Conservation (phyloP, 2,329 filamentous ascomycete species). For the Dothiorella sarmentorum region DNA sequence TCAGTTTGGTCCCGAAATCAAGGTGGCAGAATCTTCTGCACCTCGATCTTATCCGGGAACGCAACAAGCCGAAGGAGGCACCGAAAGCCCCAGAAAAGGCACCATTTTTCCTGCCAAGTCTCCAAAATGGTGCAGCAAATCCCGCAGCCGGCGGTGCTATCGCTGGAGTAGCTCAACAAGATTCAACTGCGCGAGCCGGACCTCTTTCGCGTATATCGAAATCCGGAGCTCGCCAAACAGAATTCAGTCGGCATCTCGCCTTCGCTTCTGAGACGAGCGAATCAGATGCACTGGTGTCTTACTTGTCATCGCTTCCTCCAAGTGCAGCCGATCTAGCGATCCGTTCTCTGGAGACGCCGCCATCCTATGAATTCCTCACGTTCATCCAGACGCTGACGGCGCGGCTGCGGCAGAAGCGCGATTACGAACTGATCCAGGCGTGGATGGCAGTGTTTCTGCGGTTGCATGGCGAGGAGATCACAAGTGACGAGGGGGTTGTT, state of each 20-base stretch:
- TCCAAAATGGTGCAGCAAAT: slow-evolving; percentile 39
- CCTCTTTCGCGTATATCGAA: slow-evolving; percentile 32
- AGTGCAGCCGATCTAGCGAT: slow-evolving; percentile 88
- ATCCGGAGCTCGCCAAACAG: slow-evolving; percentile 30
- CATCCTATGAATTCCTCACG: slow-evolving; percentile 66
- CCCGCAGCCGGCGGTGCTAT: slow-evolving; percentile 20
- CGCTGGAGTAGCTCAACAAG: slow-evolving; percentile 26
- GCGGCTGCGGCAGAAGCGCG: slow-evolving; percentile 64
- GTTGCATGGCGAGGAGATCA: slow-evolving; percentile 62
- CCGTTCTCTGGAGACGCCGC: slow-evolving; percentile 64
- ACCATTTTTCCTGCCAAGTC: slow-evolving; percentile 85
- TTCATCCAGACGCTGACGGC: slow-evolving; percentile 80
- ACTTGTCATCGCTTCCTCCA: slow-evolving; percentile 77
- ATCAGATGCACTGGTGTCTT: slow-evolving; percentile 67
- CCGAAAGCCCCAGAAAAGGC: slow-evolving; percentile 91
- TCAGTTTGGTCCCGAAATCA: slow-evolving; percentile 84
- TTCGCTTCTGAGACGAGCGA: slow-evolving; percentile 51
- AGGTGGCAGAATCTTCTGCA: slow-evolving; percentile 94
- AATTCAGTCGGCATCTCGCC: slow-evolving; percentile 50
- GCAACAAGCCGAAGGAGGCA: slow-evolving; percentile 90
- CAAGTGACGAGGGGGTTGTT: slow-evolving; percentile 50
- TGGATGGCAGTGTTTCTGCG: slow-evolving; percentile 96
- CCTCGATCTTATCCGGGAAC: slow-evolving; percentile 82
- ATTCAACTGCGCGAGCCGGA: slow-evolving; percentile 21
- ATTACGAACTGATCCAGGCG: slow-evolving; percentile 91